Evolutionary conservation across 2,329 filamentous ascomycete genomes (phyloP).

Genomic region (Plenodomus lindquistii): DNA sequence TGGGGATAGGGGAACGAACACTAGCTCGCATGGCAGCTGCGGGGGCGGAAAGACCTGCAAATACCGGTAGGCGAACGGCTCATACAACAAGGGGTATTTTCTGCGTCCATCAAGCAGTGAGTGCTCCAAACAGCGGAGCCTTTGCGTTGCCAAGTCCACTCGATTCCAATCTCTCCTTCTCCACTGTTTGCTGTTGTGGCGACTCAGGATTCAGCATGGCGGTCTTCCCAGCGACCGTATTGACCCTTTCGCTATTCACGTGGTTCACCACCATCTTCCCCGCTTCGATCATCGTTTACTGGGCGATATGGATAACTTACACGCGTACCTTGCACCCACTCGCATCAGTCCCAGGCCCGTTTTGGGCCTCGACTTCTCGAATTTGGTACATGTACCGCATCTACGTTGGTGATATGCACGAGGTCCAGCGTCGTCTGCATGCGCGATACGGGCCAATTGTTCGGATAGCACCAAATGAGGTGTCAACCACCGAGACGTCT

Average conservation of each 20-base stretch:
- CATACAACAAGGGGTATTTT: neutral
- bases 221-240: neutral
- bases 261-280: conserved; percentile 11
- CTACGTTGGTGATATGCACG: conserved; percentile 4
- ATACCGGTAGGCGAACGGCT: neutral
- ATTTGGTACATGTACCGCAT: conserved; percentile 17
- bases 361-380: conserved; percentile 22
- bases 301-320: conserved; percentile 13
- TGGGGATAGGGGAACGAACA: neutral
- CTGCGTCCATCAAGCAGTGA: neutral
- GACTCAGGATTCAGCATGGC: neutral
- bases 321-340: conserved; percentile 18
- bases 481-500: conserved; percentile 3
- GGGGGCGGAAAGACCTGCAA: neutral
- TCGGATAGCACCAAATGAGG: conserved; percentile 52
- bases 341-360: conserved; percentile 18
- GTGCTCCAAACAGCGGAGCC: neutral
- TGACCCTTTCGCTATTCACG: conserved; percentile 5
- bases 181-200: neutral
- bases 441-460: conserved; percentile 47
- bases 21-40: neutral
- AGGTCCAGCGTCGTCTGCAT: conserved; percentile 9
- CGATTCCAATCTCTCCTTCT: neutral
- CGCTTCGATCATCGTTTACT: conserved; percentile 5
- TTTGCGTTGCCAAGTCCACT: neutral